Evolutionary conservation across 805 yeast genomes (phyloP).

Genomic region (Saccharomycopsis lassenensis): DNA sequence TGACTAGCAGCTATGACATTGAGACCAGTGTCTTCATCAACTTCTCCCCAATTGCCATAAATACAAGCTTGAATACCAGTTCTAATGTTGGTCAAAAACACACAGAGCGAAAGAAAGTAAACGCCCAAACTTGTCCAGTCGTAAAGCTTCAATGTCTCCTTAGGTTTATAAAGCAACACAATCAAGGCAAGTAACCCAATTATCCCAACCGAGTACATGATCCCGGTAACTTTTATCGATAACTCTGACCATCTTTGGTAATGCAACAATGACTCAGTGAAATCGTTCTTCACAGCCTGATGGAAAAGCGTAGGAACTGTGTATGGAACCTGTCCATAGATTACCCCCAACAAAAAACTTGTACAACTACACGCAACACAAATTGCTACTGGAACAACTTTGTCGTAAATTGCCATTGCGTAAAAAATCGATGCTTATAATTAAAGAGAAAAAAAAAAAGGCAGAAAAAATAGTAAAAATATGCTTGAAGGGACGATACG

Average conservation of each 20-base stretch:
- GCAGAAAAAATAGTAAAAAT: too few species aligned
- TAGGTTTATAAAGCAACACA: conserved; percentile 78
- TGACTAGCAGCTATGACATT: conserved; percentile 88
- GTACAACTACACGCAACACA: conserved; percentile 30
- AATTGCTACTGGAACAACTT: conserved; percentile 35
- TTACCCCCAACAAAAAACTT: conserved; percentile 70
- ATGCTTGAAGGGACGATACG: too few species aligned
- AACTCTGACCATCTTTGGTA: conserved; percentile 63
- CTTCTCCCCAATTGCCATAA: conserved; percentile 87
- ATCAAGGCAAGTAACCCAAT: conserved; percentile 65
- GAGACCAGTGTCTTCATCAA: conserved; percentile 72
- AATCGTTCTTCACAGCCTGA: conserved; percentile 39
- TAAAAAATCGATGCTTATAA: too few species aligned
- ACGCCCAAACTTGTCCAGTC: conserved; percentile 83
- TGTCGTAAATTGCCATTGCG: conserved; percentile 24
- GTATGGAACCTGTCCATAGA: conserved; percentile 73
- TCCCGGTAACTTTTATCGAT: conserved; percentile 36
- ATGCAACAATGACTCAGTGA: conserved; percentile 55
- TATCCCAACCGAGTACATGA: conserved; percentile 47
- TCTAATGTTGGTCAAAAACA: conserved; percentile 78
- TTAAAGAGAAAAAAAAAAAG: too few species aligned
- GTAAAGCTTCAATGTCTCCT: conserved; percentile 72
- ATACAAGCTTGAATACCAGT: conserved; percentile 65
- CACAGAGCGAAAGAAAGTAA: conserved; percentile 58
- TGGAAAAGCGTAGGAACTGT: conserved; percentile 69